Percentiles rank a stretch among this genome's conserved stretches.
These are phyloP conservation scores for Leucoagaricus sp. DNA, from an alignment of 1,284 basidiomycete genomes.

Conservation along the genomic window DNA sequence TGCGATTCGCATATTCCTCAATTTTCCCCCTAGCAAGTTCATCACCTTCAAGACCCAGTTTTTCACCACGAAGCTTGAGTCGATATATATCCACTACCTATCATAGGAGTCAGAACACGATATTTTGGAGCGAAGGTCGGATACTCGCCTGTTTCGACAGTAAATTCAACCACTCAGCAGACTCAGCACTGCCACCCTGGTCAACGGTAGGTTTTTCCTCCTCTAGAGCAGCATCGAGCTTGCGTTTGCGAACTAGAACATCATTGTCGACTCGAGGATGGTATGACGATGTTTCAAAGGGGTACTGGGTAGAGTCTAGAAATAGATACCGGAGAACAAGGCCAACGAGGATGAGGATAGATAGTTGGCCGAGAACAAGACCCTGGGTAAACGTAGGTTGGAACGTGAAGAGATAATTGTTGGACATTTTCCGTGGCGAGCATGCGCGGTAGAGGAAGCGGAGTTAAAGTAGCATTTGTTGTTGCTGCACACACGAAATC, in stretches of 20 bases:
- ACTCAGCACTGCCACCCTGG: conserved; percentile 42
- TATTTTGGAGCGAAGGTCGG: conserved; percentile 19
- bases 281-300: conserved; percentile 56
- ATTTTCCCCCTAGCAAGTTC: conserved; percentile 70
- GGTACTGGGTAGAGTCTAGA: conserved; percentile 63
- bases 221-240: conserved; percentile 27
- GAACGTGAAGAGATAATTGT: conserved; percentile 67
- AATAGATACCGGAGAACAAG: conserved; percentile 82
- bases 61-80: conserved; percentile 63
- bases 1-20: conserved; percentile 70
- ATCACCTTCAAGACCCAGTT: conserved; percentile 64
- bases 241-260: conserved; percentile 34
- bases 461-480: not conserved
- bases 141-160: conserved; percentile 61
- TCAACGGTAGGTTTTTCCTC: conserved; percentile 16
- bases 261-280: conserved; percentile 55
- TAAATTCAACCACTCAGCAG: conserved; percentile 76
- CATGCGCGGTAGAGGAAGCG: not conserved
- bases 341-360: conserved; percentile 67
- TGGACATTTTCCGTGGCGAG: conserved; percentile 43
- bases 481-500: not conserved
- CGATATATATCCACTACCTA: conserved; percentile 76
- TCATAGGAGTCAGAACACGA: conserved; percentile 6
- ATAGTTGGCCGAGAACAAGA: conserved; percentile 76
- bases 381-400: conserved; percentile 86